A percentile compares a stretch with the other conserved stretches of the same genome.
Evolutionary conservation across 495 filamentous ascomycete species (phyloP).

Genomic region (Annulohypoxylon moriforme): DNA sequence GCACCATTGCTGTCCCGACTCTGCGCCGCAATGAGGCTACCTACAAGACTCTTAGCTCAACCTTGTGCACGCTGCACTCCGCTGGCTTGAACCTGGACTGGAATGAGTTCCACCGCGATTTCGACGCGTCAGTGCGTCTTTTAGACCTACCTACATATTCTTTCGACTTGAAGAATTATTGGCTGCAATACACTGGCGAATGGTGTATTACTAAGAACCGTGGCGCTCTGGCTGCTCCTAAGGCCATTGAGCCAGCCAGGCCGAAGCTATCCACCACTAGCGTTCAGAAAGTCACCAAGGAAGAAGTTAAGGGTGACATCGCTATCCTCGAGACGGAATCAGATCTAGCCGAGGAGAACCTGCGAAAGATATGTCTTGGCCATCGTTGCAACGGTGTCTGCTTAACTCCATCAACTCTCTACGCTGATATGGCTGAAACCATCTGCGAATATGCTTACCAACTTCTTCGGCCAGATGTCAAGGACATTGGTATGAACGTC

Average conservation of each 20-base stretch:
- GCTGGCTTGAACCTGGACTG: slow-evolving; percentile 77
- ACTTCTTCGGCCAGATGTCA: slow-evolving; percentile 63
- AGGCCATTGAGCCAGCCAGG: slow-evolving; percentile 62
- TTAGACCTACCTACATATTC: slow-evolving; percentile 78
- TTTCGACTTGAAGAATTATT: slow-evolving; percentile 85
- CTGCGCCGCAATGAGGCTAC: slow-evolving; percentile 63
- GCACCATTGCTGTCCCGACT: slow-evolving; percentile 68
- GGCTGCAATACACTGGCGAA: slow-evolving; percentile 80
- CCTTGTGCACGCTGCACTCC: slow-evolving; percentile 69
- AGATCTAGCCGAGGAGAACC: slow-evolving; percentile 69
- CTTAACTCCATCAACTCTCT: slow-evolving; percentile 69
- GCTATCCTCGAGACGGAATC: slow-evolving; percentile 72
- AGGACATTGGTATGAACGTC: slow-evolving; percentile 69
- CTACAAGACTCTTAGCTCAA: slow-evolving; percentile 73
- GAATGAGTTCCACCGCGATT: slow-evolving; percentile 83
- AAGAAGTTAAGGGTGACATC: slow-evolving; percentile 64
- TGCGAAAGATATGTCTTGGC: slow-evolving; percentile 72
- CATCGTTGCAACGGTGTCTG: slow-evolving; percentile 75
- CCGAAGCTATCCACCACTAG: slow-evolving; percentile 61
- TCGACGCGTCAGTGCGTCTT: slow-evolving; percentile 67
- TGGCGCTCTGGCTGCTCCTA: slow-evolving; percentile 62
- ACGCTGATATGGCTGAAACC: slow-evolving; percentile 82
- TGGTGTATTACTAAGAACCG: slow-evolving; percentile 78
- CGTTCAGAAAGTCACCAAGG: slow-evolving; percentile 66
- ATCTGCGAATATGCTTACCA: slow-evolving; percentile 75